Evolutionary conservation across 129 eudicot genomes (phyloP).

Genomic region (Calendula officinalis): DNA sequence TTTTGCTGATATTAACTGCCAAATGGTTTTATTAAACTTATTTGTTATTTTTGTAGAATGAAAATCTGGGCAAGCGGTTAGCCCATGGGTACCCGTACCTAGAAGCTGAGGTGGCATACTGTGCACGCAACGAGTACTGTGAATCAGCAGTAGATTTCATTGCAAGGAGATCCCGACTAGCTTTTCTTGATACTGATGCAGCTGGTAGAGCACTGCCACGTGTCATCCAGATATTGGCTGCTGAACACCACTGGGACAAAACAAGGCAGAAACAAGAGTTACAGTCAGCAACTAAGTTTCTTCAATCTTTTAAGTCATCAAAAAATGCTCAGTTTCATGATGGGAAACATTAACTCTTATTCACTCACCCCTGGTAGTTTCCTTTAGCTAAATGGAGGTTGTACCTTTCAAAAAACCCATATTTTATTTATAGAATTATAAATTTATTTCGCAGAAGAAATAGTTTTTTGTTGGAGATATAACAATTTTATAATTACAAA

Average conservation of each 20-base stretch:
- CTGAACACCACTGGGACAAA: conserved; percentile 85
- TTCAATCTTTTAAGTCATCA: conserved; percentile 81
- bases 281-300: conserved; percentile 53
- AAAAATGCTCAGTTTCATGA: conserved; percentile 88
- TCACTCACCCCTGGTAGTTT: conserved; percentile 24
- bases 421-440: too few relatives aligned
- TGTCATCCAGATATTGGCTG: conserved; percentile 67
- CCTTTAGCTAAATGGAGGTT: neutral
- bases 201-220: conserved; percentile 83
- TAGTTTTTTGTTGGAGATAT: too few relatives aligned
- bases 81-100: conserved; percentile 94
- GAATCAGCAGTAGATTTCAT: conserved; percentile 88
- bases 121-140: conserved; percentile 85
- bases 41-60: conserved; percentile 44
- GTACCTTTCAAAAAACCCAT: neutral
- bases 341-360: conserved; percentile 64
- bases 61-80: conserved; percentile 83
- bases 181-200: conserved; percentile 94
- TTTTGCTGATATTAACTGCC: neutral
- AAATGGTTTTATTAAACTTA: neutral
- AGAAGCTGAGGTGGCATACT: conserved; percentile 95
- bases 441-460: too few relatives aligned
- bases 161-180: conserved; percentile 94
- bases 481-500: too few relatives aligned
- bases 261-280: conserved; percentile 66